phyloP scores from a whole-genome alignment of 1,284 basidiomycete species.

The Gomphus sp. region DNA sequence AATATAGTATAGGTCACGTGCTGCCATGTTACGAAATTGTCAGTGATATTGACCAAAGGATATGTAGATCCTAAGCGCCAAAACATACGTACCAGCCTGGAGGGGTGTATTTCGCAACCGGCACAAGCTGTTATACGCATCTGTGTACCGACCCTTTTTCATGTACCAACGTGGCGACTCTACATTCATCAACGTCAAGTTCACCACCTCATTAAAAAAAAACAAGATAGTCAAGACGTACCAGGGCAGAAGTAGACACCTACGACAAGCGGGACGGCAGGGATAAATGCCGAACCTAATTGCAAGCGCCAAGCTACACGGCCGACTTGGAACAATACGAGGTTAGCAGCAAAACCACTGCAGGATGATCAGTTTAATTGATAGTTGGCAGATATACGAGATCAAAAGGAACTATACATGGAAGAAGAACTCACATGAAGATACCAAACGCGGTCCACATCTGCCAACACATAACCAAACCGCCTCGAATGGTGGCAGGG shows the following conservation, averaged over 20 bases:
- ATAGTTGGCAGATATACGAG: background rate
- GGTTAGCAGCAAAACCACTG: slow-evolving; percentile 39
- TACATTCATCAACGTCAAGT: background rate
- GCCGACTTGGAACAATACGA: slow-evolving; percentile 34
- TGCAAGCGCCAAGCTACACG: slow-evolving; percentile 50
- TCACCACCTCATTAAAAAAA: too few species aligned
- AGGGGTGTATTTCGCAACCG: slow-evolving; percentile 55
- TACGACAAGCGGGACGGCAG: slow-evolving; percentile 38
- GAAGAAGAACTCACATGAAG: slow-evolving; percentile 27
- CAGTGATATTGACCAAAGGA: slow-evolving; percentile 1
- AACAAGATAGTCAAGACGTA: slow-evolving; percentile 7
- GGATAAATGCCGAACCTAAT: slow-evolving; percentile 44
- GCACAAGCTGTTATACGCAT: slow-evolving; percentile 49
- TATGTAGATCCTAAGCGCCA: slow-evolving; percentile 15
- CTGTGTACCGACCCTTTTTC: slow-evolving; percentile 47
- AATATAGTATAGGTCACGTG: slow-evolving; percentile 48
- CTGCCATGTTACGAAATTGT: slow-evolving; percentile 10
- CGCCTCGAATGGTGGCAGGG: slow-evolving; percentile 28
- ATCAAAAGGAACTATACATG: slow-evolving; percentile 6
- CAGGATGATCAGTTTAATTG: background rate
- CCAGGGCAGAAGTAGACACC: slow-evolving; percentile 43
- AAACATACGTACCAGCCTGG: slow-evolving; percentile 34
- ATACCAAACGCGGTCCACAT: slow-evolving; percentile 57
- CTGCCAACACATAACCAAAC: slow-evolving; percentile 52
- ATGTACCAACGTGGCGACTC: slow-evolving; percentile 66